These are phyloP conservation scores for Acer saccharum DNA, from an alignment of 345 rosid species.

Conservation along the genomic window DNA sequence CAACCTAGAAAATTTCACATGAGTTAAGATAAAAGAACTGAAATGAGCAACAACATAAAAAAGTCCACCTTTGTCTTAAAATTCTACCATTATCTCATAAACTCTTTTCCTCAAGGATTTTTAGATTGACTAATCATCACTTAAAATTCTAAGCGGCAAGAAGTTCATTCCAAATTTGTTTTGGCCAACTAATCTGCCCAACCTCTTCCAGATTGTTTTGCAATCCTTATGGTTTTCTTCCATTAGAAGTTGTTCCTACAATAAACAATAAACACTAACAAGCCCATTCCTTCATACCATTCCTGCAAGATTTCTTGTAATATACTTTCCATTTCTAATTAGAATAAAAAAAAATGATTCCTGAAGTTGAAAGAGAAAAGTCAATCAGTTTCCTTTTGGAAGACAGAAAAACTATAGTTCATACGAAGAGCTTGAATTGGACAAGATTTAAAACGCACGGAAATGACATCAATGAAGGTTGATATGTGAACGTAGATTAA, in stretches of 20 bases:
- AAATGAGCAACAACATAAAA: neutral
- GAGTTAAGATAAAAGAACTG: constrained; percentile 23
- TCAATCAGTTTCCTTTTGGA: neutral
- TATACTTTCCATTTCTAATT: neutral
- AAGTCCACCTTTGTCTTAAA: neutral
- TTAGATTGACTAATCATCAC: neutral
- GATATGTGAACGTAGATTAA: neutral
- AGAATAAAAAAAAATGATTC: neutral
- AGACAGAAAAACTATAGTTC: neutral
- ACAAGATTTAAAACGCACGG: neutral
- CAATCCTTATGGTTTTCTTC: neutral
- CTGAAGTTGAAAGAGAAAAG: neutral
- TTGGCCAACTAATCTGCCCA: neutral
- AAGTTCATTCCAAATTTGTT: neutral
- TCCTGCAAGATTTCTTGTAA: neutral
- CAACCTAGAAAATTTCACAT: constrained; percentile 55
- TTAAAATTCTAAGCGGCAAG: neutral
- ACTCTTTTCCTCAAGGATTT: neutral
- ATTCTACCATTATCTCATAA: neutral
- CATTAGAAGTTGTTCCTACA: neutral
- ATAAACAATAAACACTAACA: neutral
- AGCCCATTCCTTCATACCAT: neutral
- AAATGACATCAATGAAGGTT: neutral
- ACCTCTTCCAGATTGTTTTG: neutral
- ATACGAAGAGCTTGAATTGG: neutral